Evolutionary conservation across 2,329 filamentous ascomycete genomes (phyloP).

Genomic region (Fusarium sp.): DNA sequence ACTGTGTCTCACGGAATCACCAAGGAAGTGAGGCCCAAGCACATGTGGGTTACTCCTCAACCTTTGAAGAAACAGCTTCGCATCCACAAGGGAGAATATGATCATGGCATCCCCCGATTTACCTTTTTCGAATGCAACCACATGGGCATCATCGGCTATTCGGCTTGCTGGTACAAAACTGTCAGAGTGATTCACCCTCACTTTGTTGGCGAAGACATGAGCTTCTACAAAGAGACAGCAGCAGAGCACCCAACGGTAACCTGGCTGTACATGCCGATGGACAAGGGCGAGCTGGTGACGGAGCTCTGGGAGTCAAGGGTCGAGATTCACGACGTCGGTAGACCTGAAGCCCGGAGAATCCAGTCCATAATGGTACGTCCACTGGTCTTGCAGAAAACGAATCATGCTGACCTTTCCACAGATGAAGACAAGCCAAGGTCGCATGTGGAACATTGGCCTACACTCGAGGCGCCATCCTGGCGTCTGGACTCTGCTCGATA

Average conservation of each 20-base stretch:
- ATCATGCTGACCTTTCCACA: background rate
- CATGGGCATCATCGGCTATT: background rate
- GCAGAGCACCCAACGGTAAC: background rate
- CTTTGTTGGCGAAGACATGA: background rate
- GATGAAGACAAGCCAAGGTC: background rate
- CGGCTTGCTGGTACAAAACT: background rate
- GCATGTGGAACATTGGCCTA: background rate
- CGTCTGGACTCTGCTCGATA: background rate
- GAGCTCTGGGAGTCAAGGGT: background rate
- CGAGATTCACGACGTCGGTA: background rate
- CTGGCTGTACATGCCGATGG: constrained; percentile 1
- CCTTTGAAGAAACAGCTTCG: background rate
- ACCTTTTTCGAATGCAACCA: background rate
- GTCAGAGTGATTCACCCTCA: background rate
- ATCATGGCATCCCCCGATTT: background rate
- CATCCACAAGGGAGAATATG: background rate
- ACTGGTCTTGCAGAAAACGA: background rate
- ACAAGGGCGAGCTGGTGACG: background rate
- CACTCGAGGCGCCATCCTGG: background rate
- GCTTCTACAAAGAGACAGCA: background rate
- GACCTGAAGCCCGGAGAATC: background rate
- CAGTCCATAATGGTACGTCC: background rate
- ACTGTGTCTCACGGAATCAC: background rate
- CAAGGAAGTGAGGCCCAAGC: background rate
- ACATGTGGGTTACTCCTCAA: background rate